These are phyloP conservation scores for Cryptococcus maquisensis DNA, from an alignment of 1,284 basidiomycete species.

Conservation along the genomic window DNA sequence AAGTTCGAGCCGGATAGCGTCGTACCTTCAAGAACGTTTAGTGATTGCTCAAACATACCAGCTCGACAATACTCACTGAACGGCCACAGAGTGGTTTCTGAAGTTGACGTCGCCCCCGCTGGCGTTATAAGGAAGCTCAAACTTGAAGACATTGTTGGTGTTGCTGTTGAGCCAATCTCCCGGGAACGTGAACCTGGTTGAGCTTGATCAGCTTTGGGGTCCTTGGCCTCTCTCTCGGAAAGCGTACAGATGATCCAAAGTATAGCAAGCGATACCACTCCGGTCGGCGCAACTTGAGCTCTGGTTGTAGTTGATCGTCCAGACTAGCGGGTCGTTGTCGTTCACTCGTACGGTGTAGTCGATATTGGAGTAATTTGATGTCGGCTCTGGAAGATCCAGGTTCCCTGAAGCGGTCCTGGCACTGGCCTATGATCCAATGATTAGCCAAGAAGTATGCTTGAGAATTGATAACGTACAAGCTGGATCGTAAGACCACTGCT, in stretches of 20 bases:
- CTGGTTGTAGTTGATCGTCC: slow-evolving; percentile 19
- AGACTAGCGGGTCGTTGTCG: slow-evolving; percentile 9
- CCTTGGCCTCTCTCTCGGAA: not conserved
- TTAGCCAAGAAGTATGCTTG: not conserved
- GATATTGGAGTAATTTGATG: slow-evolving; percentile 8
- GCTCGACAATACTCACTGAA: slow-evolving; percentile 1
- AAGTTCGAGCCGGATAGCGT: slow-evolving; percentile 2
- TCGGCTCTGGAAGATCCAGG: slow-evolving; percentile 15
- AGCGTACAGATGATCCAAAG: slow-evolving; percentile 7
- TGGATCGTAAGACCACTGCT: slow-evolving; percentile 3
- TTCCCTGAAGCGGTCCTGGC: slow-evolving; percentile 17
- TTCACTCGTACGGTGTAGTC: slow-evolving; percentile 15
- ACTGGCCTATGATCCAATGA: not conserved
- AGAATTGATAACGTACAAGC: not conserved
- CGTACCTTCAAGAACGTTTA: not conserved
- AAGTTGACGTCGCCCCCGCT: slow-evolving; percentile 13
- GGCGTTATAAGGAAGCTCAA: slow-evolving; percentile 19
- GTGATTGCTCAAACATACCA: not conserved
- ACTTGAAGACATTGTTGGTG: slow-evolving; percentile 16
- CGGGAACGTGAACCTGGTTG: slow-evolving; percentile 12
- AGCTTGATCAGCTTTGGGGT: not conserved
- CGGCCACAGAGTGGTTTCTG: slow-evolving; percentile 7
- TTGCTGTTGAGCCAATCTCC: slow-evolving; percentile 13
- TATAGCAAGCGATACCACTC: slow-evolving; percentile 20
- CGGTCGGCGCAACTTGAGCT: slow-evolving; percentile 16